Evolutionary conservation across 306 rosid genomes (phyloP), one percentile per base, ranked within the genome.

Genomic region (Argentina anserina): DNA sequence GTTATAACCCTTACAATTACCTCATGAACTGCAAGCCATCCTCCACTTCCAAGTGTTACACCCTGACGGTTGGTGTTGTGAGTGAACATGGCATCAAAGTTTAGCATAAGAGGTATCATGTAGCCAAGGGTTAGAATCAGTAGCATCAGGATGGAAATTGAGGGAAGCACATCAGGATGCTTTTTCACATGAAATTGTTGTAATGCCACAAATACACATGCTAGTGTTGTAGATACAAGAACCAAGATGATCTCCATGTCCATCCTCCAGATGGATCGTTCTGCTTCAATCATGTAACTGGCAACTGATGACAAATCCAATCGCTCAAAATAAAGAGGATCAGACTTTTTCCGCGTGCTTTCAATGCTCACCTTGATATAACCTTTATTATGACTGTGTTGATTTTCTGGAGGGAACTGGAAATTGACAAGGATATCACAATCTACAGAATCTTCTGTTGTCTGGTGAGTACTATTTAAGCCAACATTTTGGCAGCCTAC

Each of bases 21-120:
- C 66, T 83, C 90, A 76, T 87, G 74, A 3, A 75, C 84, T 83
- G 80, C 83, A 61, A 81, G 78, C 95, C 92, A 84, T 40, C 85
- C 86, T 31, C 63, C 83, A 50, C 47, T 34, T 70, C 71, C 86
- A 50, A 78, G 68, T 6, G 78, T 65, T 9, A 66, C n/a, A 39
- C 59, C 73, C 71, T 65, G 65, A 60, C 17, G 49, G 23, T 63
- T 63, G 15, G 62, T 60, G 65, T 67, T 81, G 62, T 47, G 71
- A 26, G 53, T 23, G 72, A 89, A 80, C 69, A 84, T 72, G 58
- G 90, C 95, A 75, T 84, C 87, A 21, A 91, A 86, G 83, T 87
- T 87, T 7, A 89, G 76, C 61, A 87, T 70, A 36, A 88, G 86
- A 7, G 89, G 93, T 21, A 81, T 63, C 83, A 81, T 74, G 65